Base-by-base conservation (phyloP, 345 rosid genomes). In the Hevea brasiliensis region DNA sequence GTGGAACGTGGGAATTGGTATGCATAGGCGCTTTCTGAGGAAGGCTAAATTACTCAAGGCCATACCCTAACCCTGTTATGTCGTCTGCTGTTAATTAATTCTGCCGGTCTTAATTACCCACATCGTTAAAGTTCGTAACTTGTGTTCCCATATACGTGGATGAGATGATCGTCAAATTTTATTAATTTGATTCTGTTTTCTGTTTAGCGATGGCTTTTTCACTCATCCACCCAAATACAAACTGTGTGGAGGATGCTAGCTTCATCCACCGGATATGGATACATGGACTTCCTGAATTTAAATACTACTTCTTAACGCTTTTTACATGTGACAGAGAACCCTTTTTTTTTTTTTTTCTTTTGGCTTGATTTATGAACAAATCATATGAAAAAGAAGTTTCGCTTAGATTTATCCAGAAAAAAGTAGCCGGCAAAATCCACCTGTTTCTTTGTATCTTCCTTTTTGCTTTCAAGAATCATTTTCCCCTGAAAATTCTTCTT, bases 321-420 rank as follows among this genome's bases (percentile, higher is more conserved):
- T 41, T 20, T 27, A 44, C 27, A 61, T 9, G 65, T 63, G 81
- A 77, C 48, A 3, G 21, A 18, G 74, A 77, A 55, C 35, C 7
- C 58, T 72, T 41, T 18, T 67, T n/a, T 26, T 4, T 72, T 29
- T 35, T 23, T n/a, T 26, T 67, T 72, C 23, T 35, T 23, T n/a
- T 26, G 67, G 71, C 21, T 72, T 56, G 32, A 66, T 76, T 63
- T 51, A 23, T 50, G 55, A 70, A 53, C 35, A 51, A 59, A 55
- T 60, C 72, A 32, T 53, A 27, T 54, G 80, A 77, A 23, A 69
- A 63, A n/a, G 65, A 64, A 69, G 37, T 44, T 65, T 75, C 29
- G 60, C 26, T 75, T 71, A 76, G 80, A 51, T 37, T 70, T 61
- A n/a, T 47, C 75, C 20, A 7, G 48, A 55, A 69, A n/a, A 79